Conservation (phyloP, 1,139 yeast genomes). For the Geotrichum cucujoidarum region DNA sequence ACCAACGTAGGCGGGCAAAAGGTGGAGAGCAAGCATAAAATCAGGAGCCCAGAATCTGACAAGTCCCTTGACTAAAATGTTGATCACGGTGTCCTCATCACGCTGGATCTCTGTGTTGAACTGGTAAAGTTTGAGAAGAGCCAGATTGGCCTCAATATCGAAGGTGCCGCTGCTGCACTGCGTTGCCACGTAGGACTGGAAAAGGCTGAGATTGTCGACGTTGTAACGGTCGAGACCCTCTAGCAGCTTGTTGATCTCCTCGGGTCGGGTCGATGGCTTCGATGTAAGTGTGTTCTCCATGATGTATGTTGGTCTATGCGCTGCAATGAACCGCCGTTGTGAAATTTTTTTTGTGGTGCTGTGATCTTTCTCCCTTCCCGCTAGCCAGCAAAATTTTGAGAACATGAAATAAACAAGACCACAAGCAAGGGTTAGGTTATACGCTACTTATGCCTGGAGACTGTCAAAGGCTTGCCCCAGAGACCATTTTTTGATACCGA, state of each 20-base stretch:
- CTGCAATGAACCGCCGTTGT: not conserved
- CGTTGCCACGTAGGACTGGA: slow-evolving; percentile 41
- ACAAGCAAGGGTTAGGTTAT: not conserved
- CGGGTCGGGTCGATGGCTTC: slow-evolving; percentile 40
- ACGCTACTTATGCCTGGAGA: not conserved
- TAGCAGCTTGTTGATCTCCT: slow-evolving; percentile 37
- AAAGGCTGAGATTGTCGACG: slow-evolving; percentile 41
- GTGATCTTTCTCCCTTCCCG: too few species aligned
- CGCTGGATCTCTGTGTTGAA: slow-evolving; percentile 36
- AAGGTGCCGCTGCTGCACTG: slow-evolving; percentile 40
- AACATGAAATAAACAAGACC: not conserved
- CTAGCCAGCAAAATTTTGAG: slow-evolving; percentile 1
- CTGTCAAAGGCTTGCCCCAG: too few species aligned
- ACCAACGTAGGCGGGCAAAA: slow-evolving; percentile 41
- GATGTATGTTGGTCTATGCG: slow-evolving; percentile 5
- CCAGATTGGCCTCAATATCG: slow-evolving; percentile 45
- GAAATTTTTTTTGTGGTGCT: not conserved
- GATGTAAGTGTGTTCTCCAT: slow-evolving; percentile 34
- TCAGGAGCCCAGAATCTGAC: slow-evolving; percentile 42
- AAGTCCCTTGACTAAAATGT: slow-evolving; percentile 42
- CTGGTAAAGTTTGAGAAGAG: slow-evolving; percentile 43
- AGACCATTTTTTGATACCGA: too few species aligned
- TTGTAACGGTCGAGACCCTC: slow-evolving; percentile 44
- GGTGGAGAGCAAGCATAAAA: slow-evolving; percentile 43
- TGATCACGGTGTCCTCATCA: slow-evolving; percentile 41